A percentile compares a stretch with the other conserved stretches of the same genome.
Evolutionary conservation across 805 yeast genomes (phyloP).

Genomic region (Teunomyces gatunensis): DNA sequence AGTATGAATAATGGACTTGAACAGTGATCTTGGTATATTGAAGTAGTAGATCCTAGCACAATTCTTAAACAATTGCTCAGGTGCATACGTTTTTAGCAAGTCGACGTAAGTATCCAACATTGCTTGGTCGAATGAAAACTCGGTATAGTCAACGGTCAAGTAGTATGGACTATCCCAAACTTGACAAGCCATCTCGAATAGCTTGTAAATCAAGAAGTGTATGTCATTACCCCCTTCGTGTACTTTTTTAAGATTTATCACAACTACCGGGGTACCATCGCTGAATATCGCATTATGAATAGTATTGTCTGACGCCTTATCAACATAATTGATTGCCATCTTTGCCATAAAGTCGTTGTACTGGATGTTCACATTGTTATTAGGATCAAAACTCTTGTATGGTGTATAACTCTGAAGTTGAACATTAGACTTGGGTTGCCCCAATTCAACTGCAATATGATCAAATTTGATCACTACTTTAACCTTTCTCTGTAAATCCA

Average conservation of each 20-base stretch:
- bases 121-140: constrained; percentile 36
- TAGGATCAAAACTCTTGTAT: constrained; percentile 39
- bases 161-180: constrained; percentile 70
- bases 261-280: constrained; percentile 72
- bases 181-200: constrained; percentile 64
- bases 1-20: constrained; percentile 8
- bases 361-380: constrained; percentile 46
- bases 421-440: constrained; percentile 56
- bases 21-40: constrained; percentile 39
- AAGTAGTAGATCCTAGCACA: constrained; percentile 54
- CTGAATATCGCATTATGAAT: constrained; percentile 63
- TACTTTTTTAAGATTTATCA: constrained; percentile 43
- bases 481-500: constrained; percentile 21
- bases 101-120: constrained; percentile 28
- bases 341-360: constrained; percentile 74
- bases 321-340: constrained; percentile 54
- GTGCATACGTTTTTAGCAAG: constrained; percentile 45
- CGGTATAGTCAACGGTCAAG: constrained; percentile 68
- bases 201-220: constrained; percentile 55
- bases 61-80: constrained; percentile 49
- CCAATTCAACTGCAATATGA: constrained; percentile 44
- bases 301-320: constrained; percentile 39
- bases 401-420: constrained; percentile 57
- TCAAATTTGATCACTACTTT: constrained; percentile 43
- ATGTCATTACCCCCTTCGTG: constrained; percentile 36